Evolutionary conservation across 163 green algal species (phyloP).

Genomic region (Scenedesmus sp.): DNA sequence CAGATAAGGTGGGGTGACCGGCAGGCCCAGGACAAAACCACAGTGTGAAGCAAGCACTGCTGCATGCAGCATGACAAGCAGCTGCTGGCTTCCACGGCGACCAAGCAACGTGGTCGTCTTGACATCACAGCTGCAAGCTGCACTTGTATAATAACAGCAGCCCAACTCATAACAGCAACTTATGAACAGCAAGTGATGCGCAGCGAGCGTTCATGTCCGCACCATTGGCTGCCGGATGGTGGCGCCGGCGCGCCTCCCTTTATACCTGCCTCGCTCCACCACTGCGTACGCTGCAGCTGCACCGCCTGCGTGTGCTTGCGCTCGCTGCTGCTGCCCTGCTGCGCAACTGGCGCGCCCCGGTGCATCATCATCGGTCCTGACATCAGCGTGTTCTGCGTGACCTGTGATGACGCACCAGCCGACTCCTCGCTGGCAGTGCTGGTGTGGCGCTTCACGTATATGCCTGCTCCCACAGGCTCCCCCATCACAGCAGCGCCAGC

Average conservation of each 20-base stretch:
- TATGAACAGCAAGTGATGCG: too few species aligned
- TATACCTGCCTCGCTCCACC: not conserved
- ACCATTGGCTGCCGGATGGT: not conserved
- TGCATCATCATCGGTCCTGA: not conserved
- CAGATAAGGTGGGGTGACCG: not conserved
- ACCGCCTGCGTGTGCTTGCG: not conserved
- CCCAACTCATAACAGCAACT: too few species aligned
- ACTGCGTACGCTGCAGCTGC: not conserved
- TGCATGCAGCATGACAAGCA: too few species aligned
- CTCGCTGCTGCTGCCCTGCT: conserved; percentile 9
- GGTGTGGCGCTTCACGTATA: not conserved
- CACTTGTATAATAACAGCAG: not conserved
- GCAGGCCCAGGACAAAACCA: too few species aligned
- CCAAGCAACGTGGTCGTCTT: too few species aligned
- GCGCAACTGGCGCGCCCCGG: not conserved
- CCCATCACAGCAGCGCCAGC: not conserved
- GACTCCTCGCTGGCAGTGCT: conserved; percentile 10
- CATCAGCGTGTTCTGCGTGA: not conserved
- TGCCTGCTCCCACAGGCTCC: not conserved
- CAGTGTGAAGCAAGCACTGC: too few species aligned
- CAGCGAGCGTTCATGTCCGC: not conserved
- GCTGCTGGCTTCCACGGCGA: too few species aligned
- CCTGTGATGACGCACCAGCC: not conserved
- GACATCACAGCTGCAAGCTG: not conserved
- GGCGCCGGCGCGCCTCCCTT: not conserved